A percentile compares a stretch with the other conserved stretches of the same genome.
Conservation (phyloP, 2,329 filamentous ascomycete genomes). For the Lachnellula subtilissima region DNA sequence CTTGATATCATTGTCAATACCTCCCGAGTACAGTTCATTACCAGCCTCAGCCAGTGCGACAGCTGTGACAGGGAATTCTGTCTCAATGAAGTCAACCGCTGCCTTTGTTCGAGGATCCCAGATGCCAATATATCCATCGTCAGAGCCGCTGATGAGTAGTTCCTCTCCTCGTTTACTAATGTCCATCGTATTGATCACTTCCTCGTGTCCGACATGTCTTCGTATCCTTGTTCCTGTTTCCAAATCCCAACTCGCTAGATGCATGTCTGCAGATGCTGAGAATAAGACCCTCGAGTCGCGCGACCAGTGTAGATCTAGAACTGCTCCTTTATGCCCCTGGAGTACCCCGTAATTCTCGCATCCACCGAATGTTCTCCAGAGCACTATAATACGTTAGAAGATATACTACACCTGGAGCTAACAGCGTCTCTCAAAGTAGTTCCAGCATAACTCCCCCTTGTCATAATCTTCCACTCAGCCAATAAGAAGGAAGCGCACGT, state of each 20-base stretch:
- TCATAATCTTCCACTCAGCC: background rate
- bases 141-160: conserved; percentile 81
- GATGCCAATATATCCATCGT: conserved; percentile 89
- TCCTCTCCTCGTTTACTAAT: conserved; percentile 88
- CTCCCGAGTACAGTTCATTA: conserved; percentile 90
- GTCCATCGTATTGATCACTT: conserved; percentile 90
- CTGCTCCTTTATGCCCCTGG: conserved; percentile 82
- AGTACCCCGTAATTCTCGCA: conserved; percentile 93
- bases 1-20: conserved; percentile 95
- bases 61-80: conserved; percentile 87
- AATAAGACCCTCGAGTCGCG: conserved; percentile 88
- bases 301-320: conserved; percentile 94
- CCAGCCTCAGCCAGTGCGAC: conserved; percentile 89
- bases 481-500: conserved; percentile 32
- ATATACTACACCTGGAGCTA: no score
- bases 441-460: no score
- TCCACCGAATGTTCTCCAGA: conserved; percentile 89
- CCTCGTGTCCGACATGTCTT: conserved; percentile 86
- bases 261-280: conserved; percentile 89
- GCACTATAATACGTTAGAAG: conserved; percentile 50
- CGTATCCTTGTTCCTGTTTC: conserved; percentile 90
- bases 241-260: conserved; percentile 90
- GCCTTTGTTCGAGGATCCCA: conserved; percentile 94
- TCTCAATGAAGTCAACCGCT: conserved; percentile 81
- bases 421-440: no score